Conservation (phyloP, 768 basidiomycete genomes). For the Polyporus arcularius region DNA sequence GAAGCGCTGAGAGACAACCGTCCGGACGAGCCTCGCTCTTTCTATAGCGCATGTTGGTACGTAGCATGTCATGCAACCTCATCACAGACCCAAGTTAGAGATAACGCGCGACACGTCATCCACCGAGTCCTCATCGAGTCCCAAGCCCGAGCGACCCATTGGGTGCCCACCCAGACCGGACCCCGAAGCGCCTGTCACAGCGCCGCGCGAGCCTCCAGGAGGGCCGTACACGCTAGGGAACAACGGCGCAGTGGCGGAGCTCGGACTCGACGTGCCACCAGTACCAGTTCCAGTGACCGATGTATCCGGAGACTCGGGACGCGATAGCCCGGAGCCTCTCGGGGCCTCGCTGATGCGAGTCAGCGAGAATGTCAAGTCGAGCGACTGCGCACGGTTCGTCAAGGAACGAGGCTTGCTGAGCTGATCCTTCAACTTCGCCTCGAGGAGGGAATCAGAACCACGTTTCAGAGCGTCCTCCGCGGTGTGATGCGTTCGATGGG, state of each 20-base stretch:
- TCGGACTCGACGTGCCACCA: constrained; percentile 78
- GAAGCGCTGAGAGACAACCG: constrained; percentile 14
- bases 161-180: constrained; percentile 25
- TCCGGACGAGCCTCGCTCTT: constrained; percentile 5
- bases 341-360: constrained; percentile 76
- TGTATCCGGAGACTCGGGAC: constrained; percentile 80
- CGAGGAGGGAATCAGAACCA: constrained; percentile 81
- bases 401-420: constrained; percentile 75
- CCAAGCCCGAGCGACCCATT: constrained; percentile 27
- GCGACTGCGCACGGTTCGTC: constrained; percentile 85
- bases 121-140: constrained; percentile 55
- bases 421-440: constrained; percentile 82
- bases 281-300: constrained; percentile 59
- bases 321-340: constrained; percentile 50
- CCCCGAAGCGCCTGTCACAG: constrained; percentile 30
- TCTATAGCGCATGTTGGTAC: constrained; percentile 12
- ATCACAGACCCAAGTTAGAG: constrained; percentile 47
- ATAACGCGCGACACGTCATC: constrained; percentile 80
- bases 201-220: constrained; percentile 26
- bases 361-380: constrained; percentile 84
- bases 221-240: constrained; percentile 87
- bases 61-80: background rate
- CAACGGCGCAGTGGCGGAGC: constrained; percentile 72
- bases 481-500: constrained; percentile 64
- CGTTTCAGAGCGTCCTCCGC: constrained; percentile 80